Conservation (phyloP, 257 asterid genomes). For the Nyctanthes arbortristis region DNA sequence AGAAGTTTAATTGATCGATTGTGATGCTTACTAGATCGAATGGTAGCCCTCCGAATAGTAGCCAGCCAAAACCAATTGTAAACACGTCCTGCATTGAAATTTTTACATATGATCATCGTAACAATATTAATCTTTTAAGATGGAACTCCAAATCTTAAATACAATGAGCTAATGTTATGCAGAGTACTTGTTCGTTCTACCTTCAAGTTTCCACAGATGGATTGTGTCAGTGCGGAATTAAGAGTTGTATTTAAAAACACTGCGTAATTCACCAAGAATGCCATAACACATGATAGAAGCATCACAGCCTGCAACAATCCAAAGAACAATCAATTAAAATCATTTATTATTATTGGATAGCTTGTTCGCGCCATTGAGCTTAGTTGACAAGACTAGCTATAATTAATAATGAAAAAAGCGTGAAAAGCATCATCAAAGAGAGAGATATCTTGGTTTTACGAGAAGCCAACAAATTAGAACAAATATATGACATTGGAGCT, state of each 20-base stretch:
- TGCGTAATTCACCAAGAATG: conserved; percentile 27
- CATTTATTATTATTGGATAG: not conserved
- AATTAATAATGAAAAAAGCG: no score
- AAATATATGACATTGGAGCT: no score
- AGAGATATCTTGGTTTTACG: no score
- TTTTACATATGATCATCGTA: not conserved
- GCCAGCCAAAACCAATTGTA: conserved; percentile 30
- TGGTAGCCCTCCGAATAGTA: conserved; percentile 28
- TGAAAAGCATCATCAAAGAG: no score
- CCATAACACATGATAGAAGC: conserved; percentile 29
- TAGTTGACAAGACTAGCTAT: no score
- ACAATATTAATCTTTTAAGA: no score
- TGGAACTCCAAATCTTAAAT: no score
- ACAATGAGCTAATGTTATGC: no score
- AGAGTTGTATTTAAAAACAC: conserved; percentile 30
- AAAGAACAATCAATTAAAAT: not conserved
- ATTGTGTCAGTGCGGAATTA: conserved; percentile 31
- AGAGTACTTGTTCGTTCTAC: not conserved
- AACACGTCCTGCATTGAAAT: conserved; percentile 22
- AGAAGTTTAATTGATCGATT: not conserved
- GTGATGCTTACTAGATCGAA: conserved; percentile 23
- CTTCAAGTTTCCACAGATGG: conserved; percentile 31
- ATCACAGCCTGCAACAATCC: conserved; percentile 22
- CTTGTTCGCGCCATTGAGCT: no score
- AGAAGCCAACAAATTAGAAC: no score